Percentiles rank a stretch among this genome's conserved stretches.
phyloP scores from a whole-genome alignment of 2,329 filamentous ascomycete genomes.

The Elsinoe necatrix region DNA sequence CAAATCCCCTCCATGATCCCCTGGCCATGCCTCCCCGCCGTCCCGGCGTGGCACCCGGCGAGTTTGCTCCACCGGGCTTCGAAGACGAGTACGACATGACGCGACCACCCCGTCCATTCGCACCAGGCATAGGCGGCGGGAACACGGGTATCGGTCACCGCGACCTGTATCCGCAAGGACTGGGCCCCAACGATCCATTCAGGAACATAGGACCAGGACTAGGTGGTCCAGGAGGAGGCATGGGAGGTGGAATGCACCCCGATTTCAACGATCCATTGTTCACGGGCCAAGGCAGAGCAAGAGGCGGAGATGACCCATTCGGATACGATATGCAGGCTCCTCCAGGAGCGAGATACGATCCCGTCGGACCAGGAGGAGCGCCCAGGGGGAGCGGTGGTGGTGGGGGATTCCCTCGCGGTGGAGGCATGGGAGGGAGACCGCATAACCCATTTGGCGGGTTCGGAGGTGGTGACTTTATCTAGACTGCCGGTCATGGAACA shows the following conservation, averaged over 20 bases:
- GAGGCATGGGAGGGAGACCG: conserved; percentile 40
- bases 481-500: conserved; percentile 5
- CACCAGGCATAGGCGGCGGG: conserved; percentile 22
- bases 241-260: conserved; percentile 82
- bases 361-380: conserved; percentile 61
- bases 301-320: conserved; percentile 50
- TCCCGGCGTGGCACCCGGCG: conserved; percentile 55
- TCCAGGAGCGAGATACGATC: conserved; percentile 87
- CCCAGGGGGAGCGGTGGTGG: conserved; percentile 39
- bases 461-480: conserved; percentile 52
- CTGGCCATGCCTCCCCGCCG: conserved; percentile 52
- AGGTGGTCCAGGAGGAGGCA: conserved; percentile 47
- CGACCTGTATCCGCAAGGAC: conserved; percentile 76
- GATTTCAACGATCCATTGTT: conserved; percentile 91
- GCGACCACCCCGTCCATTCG: conserved; percentile 48
- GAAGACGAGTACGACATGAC: conserved; percentile 88
- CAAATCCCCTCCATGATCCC: conserved; percentile 54
- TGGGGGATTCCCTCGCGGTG: conserved; percentile 39
- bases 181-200: conserved; percentile 79
- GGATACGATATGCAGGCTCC: conserved; percentile 65
- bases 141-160: conserved; percentile 64
- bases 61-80: conserved; percentile 80
- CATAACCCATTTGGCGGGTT: conserved; percentile 54
- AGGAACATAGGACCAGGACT: conserved; percentile 35
- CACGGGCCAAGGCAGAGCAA: conserved; percentile 42